Evolutionary conservation across 345 rosid genomes (phyloP), one percentile per base, ranked within the genome.

Genomic region (Raphanus sativus): DNA sequence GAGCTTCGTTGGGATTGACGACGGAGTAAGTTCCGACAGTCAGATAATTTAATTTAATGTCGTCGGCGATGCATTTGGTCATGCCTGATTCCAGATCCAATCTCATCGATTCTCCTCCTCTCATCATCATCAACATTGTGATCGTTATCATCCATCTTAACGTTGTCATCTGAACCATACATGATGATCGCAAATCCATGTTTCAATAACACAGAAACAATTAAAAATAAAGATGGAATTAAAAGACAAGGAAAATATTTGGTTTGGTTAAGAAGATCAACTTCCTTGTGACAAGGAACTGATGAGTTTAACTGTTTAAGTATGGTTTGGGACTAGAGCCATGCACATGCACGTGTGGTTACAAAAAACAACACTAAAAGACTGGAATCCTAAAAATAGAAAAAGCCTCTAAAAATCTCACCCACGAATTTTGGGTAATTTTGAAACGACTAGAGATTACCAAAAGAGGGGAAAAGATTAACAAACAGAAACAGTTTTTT

Each of bases 61-160:
- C 97, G 78, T 94, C 98, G 3, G 93, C 76, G 77, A 94, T 86
- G 87, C 98, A 94, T 73, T 89, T 90, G 2, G 85, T 82, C 8
- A 8, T 32, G 9, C 90, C 94, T 52, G 97, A 90, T 42, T 76
- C 67, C 71, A 91, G 59, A 70, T 94, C 88, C 45, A 94, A 74
- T 70, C 92, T 86, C 87, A 89, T 81, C 13, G 95, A 75, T 63
- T 87, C 79, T 38, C 77, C 88, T 28, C 58, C 32, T 15, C 24
- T 63, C 34, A 58, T 75, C 26, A 77, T 65, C 75, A 81, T 16
- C 52, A 7, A 8, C 25, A 30, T 71, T 8, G 11, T 11, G 24
- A 25, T 28, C 29, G 84, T 17, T 28, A 85, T 8, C 16, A 85
- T 74, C 63, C 77, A 63, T 73, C 36, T 77, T 58, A 33, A 73